phyloP scores from a whole-genome alignment of 208 protist genomes.

The Leishmania amazonensis region DNA sequence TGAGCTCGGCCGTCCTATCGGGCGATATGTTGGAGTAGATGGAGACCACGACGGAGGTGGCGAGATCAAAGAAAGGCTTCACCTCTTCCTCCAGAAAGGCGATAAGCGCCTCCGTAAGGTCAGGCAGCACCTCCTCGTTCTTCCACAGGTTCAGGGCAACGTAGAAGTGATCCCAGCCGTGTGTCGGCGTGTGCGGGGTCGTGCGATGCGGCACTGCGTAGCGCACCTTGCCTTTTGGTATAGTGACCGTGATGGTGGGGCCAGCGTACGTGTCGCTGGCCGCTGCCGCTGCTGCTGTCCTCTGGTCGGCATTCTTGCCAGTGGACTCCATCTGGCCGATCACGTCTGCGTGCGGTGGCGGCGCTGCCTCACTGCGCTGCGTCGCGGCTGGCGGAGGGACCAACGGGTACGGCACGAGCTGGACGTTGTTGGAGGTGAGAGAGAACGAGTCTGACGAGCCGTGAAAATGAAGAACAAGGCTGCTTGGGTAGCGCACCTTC shows the following conservation, averaged over 20 bases:
- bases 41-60: slow-evolving; percentile 60
- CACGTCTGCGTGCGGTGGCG: not conserved
- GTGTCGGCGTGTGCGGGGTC: slow-evolving; percentile 22
- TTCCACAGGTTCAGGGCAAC: slow-evolving; percentile 78
- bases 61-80: slow-evolving; percentile 46
- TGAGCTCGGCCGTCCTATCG: slow-evolving; percentile 41
- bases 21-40: slow-evolving; percentile 66
- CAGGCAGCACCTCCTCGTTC: slow-evolving; percentile 62
- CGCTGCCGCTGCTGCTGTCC: not conserved
- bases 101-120: slow-evolving; percentile 63
- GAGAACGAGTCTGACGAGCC: not conserved
- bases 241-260: slow-evolving; percentile 5
- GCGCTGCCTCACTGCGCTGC: not conserved
- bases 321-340: not conserved
- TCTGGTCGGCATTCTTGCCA: not conserved
- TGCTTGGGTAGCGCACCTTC: slow-evolving; percentile 10
- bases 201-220: slow-evolving; percentile 35
- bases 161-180: slow-evolving; percentile 78
- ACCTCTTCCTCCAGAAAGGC: slow-evolving; percentile 75
- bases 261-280: not conserved
- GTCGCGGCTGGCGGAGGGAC: not conserved
- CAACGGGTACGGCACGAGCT: slow-evolving; percentile 27
- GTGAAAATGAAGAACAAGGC: slow-evolving; percentile 1
- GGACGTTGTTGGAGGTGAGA: slow-evolving; percentile 15
- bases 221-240: slow-evolving; percentile 27